A percentile compares a stretch with the other conserved stretches of the same genome.
Conservation (phyloP, 208 protist species). For the Acanthamoeba culbertsoni region DNA sequence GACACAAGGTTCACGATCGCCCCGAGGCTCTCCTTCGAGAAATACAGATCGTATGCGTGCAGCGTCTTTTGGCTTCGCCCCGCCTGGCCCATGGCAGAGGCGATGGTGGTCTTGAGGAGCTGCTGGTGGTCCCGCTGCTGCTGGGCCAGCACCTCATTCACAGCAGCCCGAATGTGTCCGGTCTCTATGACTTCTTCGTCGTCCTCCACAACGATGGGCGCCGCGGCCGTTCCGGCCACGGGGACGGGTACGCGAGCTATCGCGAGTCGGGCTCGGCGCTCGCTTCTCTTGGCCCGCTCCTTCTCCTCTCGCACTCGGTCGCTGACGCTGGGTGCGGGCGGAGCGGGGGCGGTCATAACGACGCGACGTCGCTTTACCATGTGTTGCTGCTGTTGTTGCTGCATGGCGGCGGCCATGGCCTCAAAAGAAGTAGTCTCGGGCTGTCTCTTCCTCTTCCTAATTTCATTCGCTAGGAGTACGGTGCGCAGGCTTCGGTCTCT, state of each 20-base stretch:
- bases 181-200: conserved; percentile 1
- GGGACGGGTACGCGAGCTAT: background rate
- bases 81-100: background rate
- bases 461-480: background rate
- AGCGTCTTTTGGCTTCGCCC: background rate
- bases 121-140: background rate
- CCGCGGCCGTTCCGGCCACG: background rate
- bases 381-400: background rate
- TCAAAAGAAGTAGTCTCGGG: background rate
- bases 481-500: background rate
- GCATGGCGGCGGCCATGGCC: background rate
- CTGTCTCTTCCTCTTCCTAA: background rate
- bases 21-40: conserved; percentile 17
- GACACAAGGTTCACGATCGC: conserved; percentile 24
- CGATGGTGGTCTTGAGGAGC: background rate
- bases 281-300: conserved; percentile 43
- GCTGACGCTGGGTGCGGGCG: background rate
- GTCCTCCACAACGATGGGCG: conserved; percentile 3
- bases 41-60: conserved; percentile 28
- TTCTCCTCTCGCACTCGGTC: background rate
- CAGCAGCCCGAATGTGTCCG: background rate
- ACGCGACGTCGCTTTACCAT: background rate
- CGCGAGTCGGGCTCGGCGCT: background rate
- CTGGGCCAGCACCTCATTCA: background rate
- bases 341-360: background rate